A percentile compares a stretch with the other conserved stretches of the same genome.
These are phyloP conservation scores for Phytopythium delawarense DNA, from an alignment of 352 stramenopile species.

Conservation along the genomic window DNA sequence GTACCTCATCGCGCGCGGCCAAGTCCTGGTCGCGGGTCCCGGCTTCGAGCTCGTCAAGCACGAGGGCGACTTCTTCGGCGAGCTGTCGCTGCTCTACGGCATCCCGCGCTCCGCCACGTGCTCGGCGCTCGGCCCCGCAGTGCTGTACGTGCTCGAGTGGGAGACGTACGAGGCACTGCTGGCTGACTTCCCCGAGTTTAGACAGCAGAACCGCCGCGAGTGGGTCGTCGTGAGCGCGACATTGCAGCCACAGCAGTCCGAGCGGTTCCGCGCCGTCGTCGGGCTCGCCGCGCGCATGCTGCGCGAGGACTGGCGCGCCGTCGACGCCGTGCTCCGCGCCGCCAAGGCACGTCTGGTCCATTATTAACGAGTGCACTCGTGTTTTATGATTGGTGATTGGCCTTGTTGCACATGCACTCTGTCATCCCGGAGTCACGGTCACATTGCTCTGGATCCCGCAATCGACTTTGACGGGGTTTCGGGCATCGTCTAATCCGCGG, in stretches of 20 bases:
- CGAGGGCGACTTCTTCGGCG: conserved; percentile 72
- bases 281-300: conserved; percentile 66
- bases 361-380: background rate
- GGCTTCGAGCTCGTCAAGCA: conserved; percentile 73
- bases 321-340: conserved; percentile 70
- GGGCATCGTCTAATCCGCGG: background rate
- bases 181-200: conserved; percentile 67
- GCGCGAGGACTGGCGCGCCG: conserved; percentile 49
- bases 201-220: conserved; percentile 61
- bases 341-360: conserved; percentile 22
- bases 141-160: conserved; percentile 77
- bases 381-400: too few species aligned
- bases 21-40: conserved; percentile 51
- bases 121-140: conserved; percentile 53
- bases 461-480: too few species aligned
- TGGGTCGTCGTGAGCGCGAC: conserved; percentile 75
- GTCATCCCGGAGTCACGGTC: too few species aligned
- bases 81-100: conserved; percentile 34
- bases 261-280: conserved; percentile 65
- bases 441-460: too few species aligned
- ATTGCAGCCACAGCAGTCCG: conserved; percentile 41
- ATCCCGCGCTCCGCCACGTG: conserved; percentile 74
- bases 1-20: conserved; percentile 68
- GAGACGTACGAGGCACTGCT: conserved; percentile 66
- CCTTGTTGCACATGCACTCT: too few species aligned